A percentile compares a stretch with the other conserved stretches of the same genome.
Conservation (phyloP, 129 eudicot species). For the Helichrysum umbraculigerum region DNA sequence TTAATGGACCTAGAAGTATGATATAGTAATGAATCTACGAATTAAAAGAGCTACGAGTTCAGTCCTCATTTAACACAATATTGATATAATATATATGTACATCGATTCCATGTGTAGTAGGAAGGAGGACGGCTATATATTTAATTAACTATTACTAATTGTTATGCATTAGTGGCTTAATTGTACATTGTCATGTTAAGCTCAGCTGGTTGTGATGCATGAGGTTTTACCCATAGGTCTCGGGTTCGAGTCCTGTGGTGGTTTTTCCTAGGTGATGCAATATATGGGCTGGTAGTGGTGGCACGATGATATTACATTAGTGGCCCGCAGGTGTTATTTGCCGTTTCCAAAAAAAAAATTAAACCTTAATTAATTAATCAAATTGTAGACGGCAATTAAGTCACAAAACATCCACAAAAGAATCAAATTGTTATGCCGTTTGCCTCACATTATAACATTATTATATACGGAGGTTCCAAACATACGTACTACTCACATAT, state of each 20-base stretch:
- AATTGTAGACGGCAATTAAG: background rate
- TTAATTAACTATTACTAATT: background rate
- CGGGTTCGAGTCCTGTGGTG: too few relatives aligned
- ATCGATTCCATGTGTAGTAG: background rate
- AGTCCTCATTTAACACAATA: too few relatives aligned
- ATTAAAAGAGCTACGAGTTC: too few relatives aligned
- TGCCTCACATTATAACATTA: background rate
- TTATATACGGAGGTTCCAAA: background rate
- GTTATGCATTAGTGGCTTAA: background rate
- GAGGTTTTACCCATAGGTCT: too few relatives aligned
- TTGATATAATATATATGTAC: background rate
- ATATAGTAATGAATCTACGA: too few relatives aligned
- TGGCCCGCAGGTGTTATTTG: too few relatives aligned
- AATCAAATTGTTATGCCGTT: constrained; percentile 19
- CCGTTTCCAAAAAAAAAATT: too few relatives aligned
- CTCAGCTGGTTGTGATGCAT: too few relatives aligned
- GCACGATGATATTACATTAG: too few relatives aligned
- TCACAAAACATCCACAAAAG: background rate
- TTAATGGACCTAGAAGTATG: too few relatives aligned
- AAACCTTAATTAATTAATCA: background rate
- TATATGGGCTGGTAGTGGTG: too few relatives aligned
- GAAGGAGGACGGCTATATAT: background rate
- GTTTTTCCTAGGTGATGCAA: too few relatives aligned
- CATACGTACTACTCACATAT: background rate
- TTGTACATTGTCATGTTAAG: background rate